phyloP scores from a whole-genome alignment of 1,284 basidiomycete genomes.

The Apiotrichum porosum region DNA sequence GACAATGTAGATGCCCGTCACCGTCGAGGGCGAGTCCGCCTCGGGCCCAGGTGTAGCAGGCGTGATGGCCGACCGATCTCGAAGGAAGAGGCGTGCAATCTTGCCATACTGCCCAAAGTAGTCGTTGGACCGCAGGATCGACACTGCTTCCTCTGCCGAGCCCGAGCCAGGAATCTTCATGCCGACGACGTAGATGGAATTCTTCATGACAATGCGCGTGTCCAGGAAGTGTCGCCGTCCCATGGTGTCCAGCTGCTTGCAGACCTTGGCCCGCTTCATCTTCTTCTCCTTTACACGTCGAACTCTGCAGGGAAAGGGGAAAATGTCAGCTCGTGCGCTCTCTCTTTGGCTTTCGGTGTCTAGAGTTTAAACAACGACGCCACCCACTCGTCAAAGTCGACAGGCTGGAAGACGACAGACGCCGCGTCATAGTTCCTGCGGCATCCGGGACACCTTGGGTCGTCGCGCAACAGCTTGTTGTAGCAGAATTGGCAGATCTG shows the following conservation, averaged over 20 bases:
- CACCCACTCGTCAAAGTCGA: conserved; percentile 89
- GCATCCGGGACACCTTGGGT: conserved; percentile 95
- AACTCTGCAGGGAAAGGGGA: conserved; percentile 67
- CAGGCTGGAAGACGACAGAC: conserved; percentile 89
- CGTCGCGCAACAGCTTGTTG: conserved; percentile 96
- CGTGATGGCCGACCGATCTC: conserved; percentile 64
- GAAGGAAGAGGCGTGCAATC: conserved; percentile 90
- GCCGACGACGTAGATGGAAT: conserved; percentile 93
- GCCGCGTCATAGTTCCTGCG: conserved; percentile 90
- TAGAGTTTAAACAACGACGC: too few relatives aligned
- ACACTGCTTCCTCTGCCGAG: conserved; percentile 90
- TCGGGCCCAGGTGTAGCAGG: conserved; percentile 54
- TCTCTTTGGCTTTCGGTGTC: too few relatives aligned
- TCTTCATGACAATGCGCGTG: conserved; percentile 92
- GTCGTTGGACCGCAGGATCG: conserved; percentile 88
- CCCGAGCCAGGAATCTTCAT: conserved; percentile 64
- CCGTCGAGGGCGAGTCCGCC: conserved; percentile 48
- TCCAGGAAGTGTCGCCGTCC: conserved; percentile 86
- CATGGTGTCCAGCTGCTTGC: conserved; percentile 87
- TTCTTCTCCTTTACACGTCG: conserved; percentile 94
- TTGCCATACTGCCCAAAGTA: conserved; percentile 99
- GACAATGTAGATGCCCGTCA: conserved; percentile 90
- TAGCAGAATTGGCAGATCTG: conserved; percentile 99
- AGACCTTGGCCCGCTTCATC: conserved; percentile 89
- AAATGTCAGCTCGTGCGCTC: conserved; percentile 8